Conservation (phyloP, 805 yeast species). For the Saccharomycopsis capsularis region DNA sequence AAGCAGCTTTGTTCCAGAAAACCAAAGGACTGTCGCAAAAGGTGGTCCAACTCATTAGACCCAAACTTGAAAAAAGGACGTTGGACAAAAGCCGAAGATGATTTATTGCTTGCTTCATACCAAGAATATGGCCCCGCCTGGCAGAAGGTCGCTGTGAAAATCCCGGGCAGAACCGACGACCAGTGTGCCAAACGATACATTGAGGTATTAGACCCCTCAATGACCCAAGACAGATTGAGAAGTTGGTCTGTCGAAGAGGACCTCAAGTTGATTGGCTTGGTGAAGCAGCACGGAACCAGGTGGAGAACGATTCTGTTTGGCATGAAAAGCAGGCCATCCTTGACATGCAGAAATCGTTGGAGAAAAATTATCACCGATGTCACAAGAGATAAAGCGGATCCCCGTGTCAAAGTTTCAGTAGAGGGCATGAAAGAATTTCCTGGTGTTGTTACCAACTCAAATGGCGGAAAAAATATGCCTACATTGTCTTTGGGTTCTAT, state of each 20-base stretch:
- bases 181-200: conserved; percentile 90
- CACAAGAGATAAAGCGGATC: conserved; percentile 56
- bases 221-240: conserved; percentile 64
- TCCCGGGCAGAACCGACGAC: conserved; percentile 85
- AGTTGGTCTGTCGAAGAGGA: conserved; percentile 82
- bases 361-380: conserved; percentile 75
- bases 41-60: conserved; percentile 83
- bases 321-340: conserved; percentile 74
- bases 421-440: conserved; percentile 26
- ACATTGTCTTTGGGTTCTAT: not conserved
- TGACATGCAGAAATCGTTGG: conserved; percentile 92
- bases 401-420: conserved; percentile 51
- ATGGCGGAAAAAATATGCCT: not conserved
- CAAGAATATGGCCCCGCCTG: conserved; percentile 70
- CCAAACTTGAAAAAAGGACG: conserved; percentile 77
- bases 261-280: conserved; percentile 55
- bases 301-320: conserved; percentile 77
- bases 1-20: conserved; percentile 46
- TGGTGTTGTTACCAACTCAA: not conserved
- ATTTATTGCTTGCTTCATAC: conserved; percentile 53
- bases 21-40: conserved; percentile 75
- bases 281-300: conserved; percentile 70
- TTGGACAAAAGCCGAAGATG: conserved; percentile 83
- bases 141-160: conserved; percentile 73
- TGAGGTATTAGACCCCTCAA: conserved; percentile 77